These are phyloP conservation scores for Arthrobotrys entomopaga DNA, from an alignment of 2,329 filamentous ascomycete genomes.

Conservation along the genomic window DNA sequence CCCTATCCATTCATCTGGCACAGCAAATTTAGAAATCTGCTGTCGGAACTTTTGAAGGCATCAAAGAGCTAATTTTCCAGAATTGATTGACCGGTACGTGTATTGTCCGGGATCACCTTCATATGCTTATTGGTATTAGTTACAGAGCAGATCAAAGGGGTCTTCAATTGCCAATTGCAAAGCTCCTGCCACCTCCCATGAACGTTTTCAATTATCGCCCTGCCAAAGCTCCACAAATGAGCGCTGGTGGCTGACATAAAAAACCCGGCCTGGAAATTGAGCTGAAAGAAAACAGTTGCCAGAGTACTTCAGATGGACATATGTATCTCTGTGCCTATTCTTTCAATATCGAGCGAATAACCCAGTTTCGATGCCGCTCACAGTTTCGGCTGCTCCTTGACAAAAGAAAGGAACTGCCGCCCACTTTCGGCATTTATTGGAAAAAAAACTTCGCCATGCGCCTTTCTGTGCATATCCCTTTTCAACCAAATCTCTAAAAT, in stretches of 20 bases:
- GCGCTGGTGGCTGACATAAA: slow-evolving; percentile 48
- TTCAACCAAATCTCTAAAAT: slow-evolving; percentile 13
- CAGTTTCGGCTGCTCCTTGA: slow-evolving; percentile 5
- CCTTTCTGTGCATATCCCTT: slow-evolving; percentile 34
- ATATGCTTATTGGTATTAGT: background rate
- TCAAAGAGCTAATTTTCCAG: background rate
- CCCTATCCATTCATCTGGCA: slow-evolving; percentile 23
- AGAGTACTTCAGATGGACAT: no score
- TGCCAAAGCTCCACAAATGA: slow-evolving; percentile 29
- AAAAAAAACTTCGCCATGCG: slow-evolving; percentile 28
- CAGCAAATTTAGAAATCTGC: slow-evolving; percentile 21
- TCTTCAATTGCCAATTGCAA: no score
- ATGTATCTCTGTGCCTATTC: background rate
- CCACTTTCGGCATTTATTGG: slow-evolving; percentile 49
- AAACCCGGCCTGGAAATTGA: slow-evolving; percentile 43
- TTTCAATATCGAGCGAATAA: background rate
- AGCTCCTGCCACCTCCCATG: slow-evolving; percentile 23
- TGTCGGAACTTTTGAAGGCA: slow-evolving; percentile 20
- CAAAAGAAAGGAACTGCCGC: slow-evolving; percentile 35
- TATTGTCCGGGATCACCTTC: slow-evolving; percentile 21
- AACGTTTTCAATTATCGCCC: background rate
- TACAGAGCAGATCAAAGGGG: no score
- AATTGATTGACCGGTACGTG: slow-evolving; percentile 13
- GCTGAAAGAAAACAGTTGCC: slow-evolving; percentile 10
- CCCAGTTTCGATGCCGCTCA: slow-evolving; percentile 28